Conservation (phyloP, 1,284 basidiomycete genomes). For the Leccinum pachyderme region DNA sequence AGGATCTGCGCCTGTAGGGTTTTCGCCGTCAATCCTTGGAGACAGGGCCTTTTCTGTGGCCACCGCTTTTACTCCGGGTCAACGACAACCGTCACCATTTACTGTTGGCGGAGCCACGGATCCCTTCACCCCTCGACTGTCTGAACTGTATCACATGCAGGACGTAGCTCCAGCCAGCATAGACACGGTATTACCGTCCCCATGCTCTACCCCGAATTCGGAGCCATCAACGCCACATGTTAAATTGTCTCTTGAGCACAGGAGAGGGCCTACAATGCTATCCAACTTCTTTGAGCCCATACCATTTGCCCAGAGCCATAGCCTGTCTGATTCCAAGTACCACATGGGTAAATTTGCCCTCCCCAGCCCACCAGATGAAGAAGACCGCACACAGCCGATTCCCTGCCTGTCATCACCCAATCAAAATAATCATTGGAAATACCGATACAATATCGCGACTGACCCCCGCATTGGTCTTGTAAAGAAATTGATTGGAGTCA, state of each 20-base stretch:
- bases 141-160: conserved; percentile 23
- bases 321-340: conserved; percentile 67
- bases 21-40: conserved; percentile 33
- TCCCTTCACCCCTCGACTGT: conserved; percentile 32
- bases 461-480: conserved; percentile 68
- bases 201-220: conserved; percentile 41
- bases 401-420: conserved; percentile 13
- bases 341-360: conserved; percentile 70
- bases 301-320: conserved; percentile 62
- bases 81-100: conserved; percentile 33
- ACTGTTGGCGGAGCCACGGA: conserved; percentile 25
- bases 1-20: conserved; percentile 29
- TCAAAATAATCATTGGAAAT: conserved; percentile 41
- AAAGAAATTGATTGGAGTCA: conserved; percentile 60
- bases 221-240: conserved; percentile 54
- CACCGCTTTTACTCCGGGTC: conserved; percentile 21
- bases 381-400: conserved; percentile 37
- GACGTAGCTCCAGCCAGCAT: conserved; percentile 27
- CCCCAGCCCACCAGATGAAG: conserved; percentile 57
- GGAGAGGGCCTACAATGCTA: conserved; percentile 6
- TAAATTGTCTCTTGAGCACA: conserved; percentile 34
- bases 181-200: conserved; percentile 40
- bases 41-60: conserved; percentile 31
- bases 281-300: conserved; percentile 61
- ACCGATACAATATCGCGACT: conserved; percentile 54